These are phyloP conservation scores for Fusarium drepaniforme DNA, from an alignment of 2,329 filamentous ascomycete genomes.

Conservation along the genomic window DNA sequence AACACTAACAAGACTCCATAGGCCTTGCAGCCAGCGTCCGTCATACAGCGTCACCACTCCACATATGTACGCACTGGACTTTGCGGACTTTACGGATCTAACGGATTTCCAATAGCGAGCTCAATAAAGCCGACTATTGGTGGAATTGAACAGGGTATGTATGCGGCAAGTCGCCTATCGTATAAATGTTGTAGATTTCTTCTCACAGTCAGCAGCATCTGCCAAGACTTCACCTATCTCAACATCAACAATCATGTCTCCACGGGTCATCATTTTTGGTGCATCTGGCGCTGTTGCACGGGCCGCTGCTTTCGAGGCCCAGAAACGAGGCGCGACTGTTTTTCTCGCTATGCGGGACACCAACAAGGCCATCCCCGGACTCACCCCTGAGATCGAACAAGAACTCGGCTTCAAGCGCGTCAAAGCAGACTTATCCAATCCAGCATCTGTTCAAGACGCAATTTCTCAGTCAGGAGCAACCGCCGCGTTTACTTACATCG, in stretches of 20 bases:
- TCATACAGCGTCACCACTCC: neutral
- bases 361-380: conserved; percentile 5
- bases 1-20: neutral
- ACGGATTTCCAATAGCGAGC: neutral
- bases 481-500: conserved; percentile 19
- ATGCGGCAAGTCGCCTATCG: neutral
- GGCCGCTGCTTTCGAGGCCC: conserved; percentile 18
- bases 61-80: neutral
- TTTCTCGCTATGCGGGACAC: conserved; percentile 23
- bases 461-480: conserved; percentile 15
- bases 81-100: conserved; percentile 1
- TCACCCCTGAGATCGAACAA: neutral
- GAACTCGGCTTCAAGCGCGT: conserved; percentile 10
- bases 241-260: neutral
- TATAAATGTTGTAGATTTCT: neutral
- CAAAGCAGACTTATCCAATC: conserved; percentile 23
- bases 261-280: conserved; percentile 25
- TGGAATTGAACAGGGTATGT: neutral
- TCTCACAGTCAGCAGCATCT: neutral
- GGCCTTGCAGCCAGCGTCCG: neutral
- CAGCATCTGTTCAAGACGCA: conserved; percentile 8
- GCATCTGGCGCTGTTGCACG: conserved; percentile 25
- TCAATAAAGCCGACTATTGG: neutral
- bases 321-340: conserved; percentile 5
- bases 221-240: neutral